A percentile compares a stretch with the other conserved stretches of the same genome.
Evolutionary conservation across 352 stramenopile species (phyloP).

Genomic region (Phytophthora cajani): DNA sequence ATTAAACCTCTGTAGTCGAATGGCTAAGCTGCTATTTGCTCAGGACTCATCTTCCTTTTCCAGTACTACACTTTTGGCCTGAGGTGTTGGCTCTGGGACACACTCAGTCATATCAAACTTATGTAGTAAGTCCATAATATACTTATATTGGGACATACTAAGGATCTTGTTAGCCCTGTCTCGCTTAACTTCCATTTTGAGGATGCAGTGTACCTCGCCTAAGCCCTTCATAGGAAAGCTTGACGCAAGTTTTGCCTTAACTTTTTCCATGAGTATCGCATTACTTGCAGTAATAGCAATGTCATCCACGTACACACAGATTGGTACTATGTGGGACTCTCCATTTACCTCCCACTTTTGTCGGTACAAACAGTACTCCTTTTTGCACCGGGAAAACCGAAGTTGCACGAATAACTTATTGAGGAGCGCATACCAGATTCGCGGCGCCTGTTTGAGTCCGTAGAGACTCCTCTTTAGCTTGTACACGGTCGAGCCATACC

Average conservation of each 20-base stretch:
- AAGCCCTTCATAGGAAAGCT: conserved; percentile 11
- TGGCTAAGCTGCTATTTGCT: conserved; percentile 7
- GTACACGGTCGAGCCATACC: neutral
- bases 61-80: neutral
- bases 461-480: neutral
- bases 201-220: neutral
- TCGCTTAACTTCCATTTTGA: conserved; percentile 1
- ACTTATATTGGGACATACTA: conserved; percentile 13
- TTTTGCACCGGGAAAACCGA: conserved; percentile 18
- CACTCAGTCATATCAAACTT: conserved; percentile 8
- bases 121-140: conserved; percentile 16
- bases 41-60: conserved; percentile 1
- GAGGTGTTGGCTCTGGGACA: neutral
- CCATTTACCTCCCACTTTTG: conserved; percentile 4
- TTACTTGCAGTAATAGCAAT: conserved; percentile 1
- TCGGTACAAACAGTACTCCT: neutral
- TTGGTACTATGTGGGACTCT: neutral
- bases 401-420: conserved; percentile 9
- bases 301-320: neutral
- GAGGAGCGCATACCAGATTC: neutral
- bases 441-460: neutral
- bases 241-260: conserved; percentile 7
- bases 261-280: conserved; percentile 8
- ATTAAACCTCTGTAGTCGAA: conserved; percentile 18
- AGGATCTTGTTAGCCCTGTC: conserved; percentile 6